These are phyloP conservation scores for Apiospora pterosperma DNA, from an alignment of 2,329 filamentous ascomycete genomes.

Conservation along the genomic window DNA sequence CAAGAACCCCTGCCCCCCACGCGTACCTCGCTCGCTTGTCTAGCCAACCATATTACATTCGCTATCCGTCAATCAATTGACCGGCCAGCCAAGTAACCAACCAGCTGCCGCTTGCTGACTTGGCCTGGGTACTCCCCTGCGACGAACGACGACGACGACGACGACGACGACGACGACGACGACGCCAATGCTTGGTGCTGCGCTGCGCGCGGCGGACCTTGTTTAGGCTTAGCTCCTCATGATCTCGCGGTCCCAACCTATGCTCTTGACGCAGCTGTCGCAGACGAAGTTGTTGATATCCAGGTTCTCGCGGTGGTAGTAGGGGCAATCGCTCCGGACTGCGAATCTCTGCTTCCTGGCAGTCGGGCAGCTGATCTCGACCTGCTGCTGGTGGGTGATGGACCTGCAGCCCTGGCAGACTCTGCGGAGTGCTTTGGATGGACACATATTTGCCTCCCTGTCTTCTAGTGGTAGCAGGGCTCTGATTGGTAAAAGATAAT, in stretches of 20 bases:
- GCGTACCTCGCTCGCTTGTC: neutral
- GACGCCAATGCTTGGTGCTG: neutral
- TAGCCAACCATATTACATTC: neutral
- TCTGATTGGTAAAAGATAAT: too few relatives aligned
- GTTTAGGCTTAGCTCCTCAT: neutral
- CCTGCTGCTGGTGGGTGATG: conserved; percentile 6
- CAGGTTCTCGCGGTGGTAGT: conserved; percentile 8
- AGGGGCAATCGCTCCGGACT: conserved; percentile 7
- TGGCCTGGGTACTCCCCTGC: too few relatives aligned
- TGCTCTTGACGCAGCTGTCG: conserved; percentile 8
- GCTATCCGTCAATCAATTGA: neutral
- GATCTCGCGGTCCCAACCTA: conserved; percentile 6
- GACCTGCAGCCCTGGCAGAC: conserved; percentile 11
- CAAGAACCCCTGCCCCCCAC: neutral
- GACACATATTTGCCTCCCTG: neutral
- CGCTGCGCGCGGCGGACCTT: too few relatives aligned
- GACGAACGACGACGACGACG: neutral
- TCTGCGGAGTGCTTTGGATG: conserved; percentile 10
- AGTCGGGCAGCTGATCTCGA: conserved; percentile 9
- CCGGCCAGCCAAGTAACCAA: neutral
- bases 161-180: neutral
- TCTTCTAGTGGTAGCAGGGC: neutral
- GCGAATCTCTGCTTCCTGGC: conserved; percentile 8
- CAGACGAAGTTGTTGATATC: conserved; percentile 10
- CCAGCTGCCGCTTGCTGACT: neutral